phyloP scores from a whole-genome alignment of 371 early-diverging fungal species.

The Parasitella parasitica region DNA sequence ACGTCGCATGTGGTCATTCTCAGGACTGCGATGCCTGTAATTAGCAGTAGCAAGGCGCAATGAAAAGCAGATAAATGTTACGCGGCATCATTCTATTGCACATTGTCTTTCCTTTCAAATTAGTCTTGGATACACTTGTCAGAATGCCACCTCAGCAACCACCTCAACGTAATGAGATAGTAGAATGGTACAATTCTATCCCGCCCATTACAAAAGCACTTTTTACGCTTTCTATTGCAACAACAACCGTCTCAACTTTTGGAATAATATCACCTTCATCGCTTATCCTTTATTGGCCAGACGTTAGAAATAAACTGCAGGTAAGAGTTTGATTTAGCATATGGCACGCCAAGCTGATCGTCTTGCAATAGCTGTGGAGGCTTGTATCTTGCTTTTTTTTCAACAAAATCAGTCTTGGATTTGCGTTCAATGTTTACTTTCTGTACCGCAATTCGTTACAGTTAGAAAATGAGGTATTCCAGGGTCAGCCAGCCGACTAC shows the following conservation, averaged over 20 bases:
- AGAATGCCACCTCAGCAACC: slow-evolving; percentile 24
- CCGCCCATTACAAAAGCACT: slow-evolving; percentile 67
- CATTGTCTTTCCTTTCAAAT: slow-evolving; percentile 2
- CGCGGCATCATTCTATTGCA: background rate
- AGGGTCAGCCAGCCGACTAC: slow-evolving; percentile 77
- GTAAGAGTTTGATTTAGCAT: slow-evolving; percentile 2
- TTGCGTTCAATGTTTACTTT: slow-evolving; percentile 72
- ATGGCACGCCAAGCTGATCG: background rate
- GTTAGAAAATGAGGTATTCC: slow-evolving; percentile 72
- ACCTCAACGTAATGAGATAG: slow-evolving; percentile 21
- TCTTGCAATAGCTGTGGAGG: slow-evolving; percentile 69
- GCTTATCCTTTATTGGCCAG: slow-evolving; percentile 46
- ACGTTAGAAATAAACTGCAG: slow-evolving; percentile 20
- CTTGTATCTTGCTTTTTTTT: slow-evolving; percentile 71
- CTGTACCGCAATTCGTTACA: slow-evolving; percentile 71
- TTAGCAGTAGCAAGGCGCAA: too few relatives aligned
- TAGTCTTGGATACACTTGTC: background rate
- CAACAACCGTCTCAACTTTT: slow-evolving; percentile 48
- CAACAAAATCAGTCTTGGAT: slow-evolving; percentile 52
- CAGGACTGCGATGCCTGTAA: too few relatives aligned
- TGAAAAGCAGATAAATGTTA: too few relatives aligned
- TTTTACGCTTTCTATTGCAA: slow-evolving; percentile 53
- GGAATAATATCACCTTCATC: slow-evolving; percentile 40
- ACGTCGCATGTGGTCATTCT: too few relatives aligned
- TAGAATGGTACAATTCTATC: slow-evolving; percentile 58